Base-by-base conservation (phyloP, 306 rosid species). In the Citrullus mucosospermus region DNA sequence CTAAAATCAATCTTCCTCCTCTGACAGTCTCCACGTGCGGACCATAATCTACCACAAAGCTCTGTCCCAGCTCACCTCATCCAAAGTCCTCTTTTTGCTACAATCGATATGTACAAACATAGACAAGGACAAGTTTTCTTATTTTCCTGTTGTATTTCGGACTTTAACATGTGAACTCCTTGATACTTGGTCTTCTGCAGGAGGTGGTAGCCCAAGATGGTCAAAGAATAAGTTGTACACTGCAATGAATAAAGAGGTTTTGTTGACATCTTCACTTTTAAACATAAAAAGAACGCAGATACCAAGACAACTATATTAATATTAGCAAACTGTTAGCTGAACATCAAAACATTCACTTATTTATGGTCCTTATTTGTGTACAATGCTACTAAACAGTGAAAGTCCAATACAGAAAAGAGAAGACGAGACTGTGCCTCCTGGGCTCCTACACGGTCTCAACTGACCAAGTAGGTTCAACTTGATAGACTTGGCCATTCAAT, bases 1-100 rank as follows among this genome's bases (percentile, higher is more conserved):
- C 51, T 18, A 67, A 68, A 68, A 68, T 28, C 53, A 41, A n/a
- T 43, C 55, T 68, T 68, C 54, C 54, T 68, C 43, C 69, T 15
- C 55, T 43, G 51, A 68, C 75, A 43, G 75, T 43, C 75, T 68
- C 75, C 75, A 41, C 34, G 75, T 68, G 75, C 75, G 41, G 43
- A 43, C 75, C 10, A 68, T 11, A 30, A 43, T 63, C 75, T n/a
- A 43, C 22, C 2, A 66, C 55, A 43, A 10, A 68, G 34, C 75
- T n/a, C 12, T 68, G 36, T 68, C 55, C 3, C 11, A 43, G 51
- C 55, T 20, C 54, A 20, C 75, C 55, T 68, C 55, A 20, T 68
- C 75, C 75, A 68, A 68, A 68, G 75, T 12, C 6, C 75, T 43
- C 54, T 68, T 68, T 48, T 43, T 68, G 55, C 75, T 10, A 43